A percentile compares a stretch with the other conserved stretches of the same genome.
These are phyloP conservation scores for Sonneratia alba DNA, from an alignment of 345 rosid species.

Conservation along the genomic window DNA sequence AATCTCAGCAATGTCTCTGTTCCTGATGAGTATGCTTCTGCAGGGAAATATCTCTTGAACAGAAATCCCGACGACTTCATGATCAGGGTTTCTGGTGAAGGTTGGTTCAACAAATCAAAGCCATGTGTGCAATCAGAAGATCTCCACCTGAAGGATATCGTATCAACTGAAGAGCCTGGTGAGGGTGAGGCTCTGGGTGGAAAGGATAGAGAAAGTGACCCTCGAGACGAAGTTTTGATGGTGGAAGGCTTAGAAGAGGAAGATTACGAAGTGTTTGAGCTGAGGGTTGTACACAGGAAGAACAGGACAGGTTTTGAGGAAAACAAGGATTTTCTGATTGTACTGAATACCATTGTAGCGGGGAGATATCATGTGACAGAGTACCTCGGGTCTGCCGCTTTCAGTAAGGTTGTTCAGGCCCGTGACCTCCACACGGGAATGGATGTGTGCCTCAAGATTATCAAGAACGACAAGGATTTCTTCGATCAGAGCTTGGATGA, in stretches of 20 bases:
- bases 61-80: too few relatives aligned
- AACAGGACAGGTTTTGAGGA: conserved; percentile 98
- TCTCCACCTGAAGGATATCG: conserved; percentile 10
- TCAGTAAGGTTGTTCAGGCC: conserved; percentile 88
- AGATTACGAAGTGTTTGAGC: conserved; percentile 70
- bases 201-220: conserved; percentile 1
- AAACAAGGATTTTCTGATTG: conserved; percentile 70
- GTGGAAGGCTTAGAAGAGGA: conserved; percentile 40
- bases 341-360: conserved; percentile 57
- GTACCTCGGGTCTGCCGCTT: conserved; percentile 91
- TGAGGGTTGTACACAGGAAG: conserved; percentile 81
- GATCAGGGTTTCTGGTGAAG: not conserved
- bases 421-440: conserved; percentile 61
- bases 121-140: conserved; percentile 14
- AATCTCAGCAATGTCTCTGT: not conserved
- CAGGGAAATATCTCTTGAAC: not conserved
- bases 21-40: not conserved
- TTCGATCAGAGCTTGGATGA: conserved; percentile 98
- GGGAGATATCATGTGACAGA: conserved; percentile 84
- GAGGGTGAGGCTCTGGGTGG: conserved; percentile 20
- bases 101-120: not conserved
- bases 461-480: conserved; percentile 91
- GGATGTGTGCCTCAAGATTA: conserved; percentile 88
- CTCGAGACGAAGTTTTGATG: conserved; percentile 40
- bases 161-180: conserved; percentile 13